Base-by-base conservation (phyloP, 768 basidiomycete genomes). In the Leucosporidium creatinivorum region DNA sequence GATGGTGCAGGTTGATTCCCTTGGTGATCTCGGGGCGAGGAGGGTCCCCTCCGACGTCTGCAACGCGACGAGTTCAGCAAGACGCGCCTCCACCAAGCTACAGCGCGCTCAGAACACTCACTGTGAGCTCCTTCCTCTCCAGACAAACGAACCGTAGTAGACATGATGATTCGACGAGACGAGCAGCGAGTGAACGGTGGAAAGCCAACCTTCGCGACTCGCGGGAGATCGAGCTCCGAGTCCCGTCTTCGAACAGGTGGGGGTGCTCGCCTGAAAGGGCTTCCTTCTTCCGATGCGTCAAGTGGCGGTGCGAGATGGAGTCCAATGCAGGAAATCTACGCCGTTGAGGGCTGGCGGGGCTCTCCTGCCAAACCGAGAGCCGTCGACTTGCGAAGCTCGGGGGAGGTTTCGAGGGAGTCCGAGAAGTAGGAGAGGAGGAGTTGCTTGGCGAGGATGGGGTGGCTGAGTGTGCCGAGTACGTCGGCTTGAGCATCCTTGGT, bases 351-450 rank as follows among this genome's bases (percentile, higher is more conserved):
- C 8, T 15, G 23, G 17, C 69, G 15, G 4, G 49, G 26, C 26
- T 67, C 69, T 7, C 69, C 69, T 1, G 39, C 56, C n/a, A 72
- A 55, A 0, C 70, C 70, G 56, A 61, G 63, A 26, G 70, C 70
- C 19, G 61, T 63, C 44, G 59, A 64, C 56, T 58, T 54, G 33
- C 60, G 31, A 18, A 72, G 28, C 62, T 72, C 70, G 30, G 39
- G 28, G 1, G 67, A 69, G 1, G 63, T 63, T 12, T 62, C 67
- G 12, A 55, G 58, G 9, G 60, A 72, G 55, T 78, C 76, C 2
- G 76, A 70, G 56, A 80, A 79, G 73, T 80, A 80, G 1, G 78
- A 77, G 28, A 77, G 65, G 68, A 80, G 78, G 61, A 80, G 65
- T 62, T 79, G 74, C 21, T 69, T 73, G 1, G 75, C 74, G 6